Percentiles rank a stretch among this genome's conserved stretches.
Evolutionary conservation across 1,139 yeast species (phyloP).

Genomic region (Scheffersomyces titani): DNA sequence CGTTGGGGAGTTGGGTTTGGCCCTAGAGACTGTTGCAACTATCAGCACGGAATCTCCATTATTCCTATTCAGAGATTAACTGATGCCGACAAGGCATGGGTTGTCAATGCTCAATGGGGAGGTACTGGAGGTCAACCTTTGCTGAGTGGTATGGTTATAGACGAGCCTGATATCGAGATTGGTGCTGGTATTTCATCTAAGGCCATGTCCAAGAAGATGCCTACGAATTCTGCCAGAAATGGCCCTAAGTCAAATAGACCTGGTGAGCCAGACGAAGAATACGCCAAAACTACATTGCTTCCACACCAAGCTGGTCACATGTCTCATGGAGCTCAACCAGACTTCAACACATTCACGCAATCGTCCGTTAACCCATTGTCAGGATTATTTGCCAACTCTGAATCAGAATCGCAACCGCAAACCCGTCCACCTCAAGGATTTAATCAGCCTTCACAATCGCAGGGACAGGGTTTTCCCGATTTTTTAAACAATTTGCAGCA

Average conservation of each 20-base stretch:
- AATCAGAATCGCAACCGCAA: slow-evolving; percentile 4
- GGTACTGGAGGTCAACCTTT: slow-evolving; percentile 94
- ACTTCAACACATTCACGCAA: slow-evolving; percentile 35
- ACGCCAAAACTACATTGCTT: slow-evolving; percentile 38
- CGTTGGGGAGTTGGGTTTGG: slow-evolving; percentile 99
- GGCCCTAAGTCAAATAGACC: slow-evolving; percentile 82
- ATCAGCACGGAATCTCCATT: slow-evolving; percentile 84
- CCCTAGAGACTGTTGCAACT: slow-evolving; percentile 97
- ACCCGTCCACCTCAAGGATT: slow-evolving; percentile 6
- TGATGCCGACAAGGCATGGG: slow-evolving; percentile 92
- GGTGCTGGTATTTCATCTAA: slow-evolving; percentile 94
- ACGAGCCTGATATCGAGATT: slow-evolving; percentile 96
- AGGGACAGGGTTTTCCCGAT: slow-evolving; percentile 9
- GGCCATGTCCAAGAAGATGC: slow-evolving; percentile 87
- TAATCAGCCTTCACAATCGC: slow-evolving; percentile 12
- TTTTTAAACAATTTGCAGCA: slow-evolving; percentile 10
- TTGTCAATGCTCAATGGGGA: slow-evolving; percentile 91
- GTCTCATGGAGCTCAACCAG: slow-evolving; percentile 34
- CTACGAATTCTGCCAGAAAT: slow-evolving; percentile 80
- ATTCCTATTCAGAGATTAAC: slow-evolving; percentile 87
- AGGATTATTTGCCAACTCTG: slow-evolving; percentile 42
- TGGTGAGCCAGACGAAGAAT: slow-evolving; percentile 55
- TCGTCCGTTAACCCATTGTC: slow-evolving; percentile 52
- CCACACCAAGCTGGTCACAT: slow-evolving; percentile 25
- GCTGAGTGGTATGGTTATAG: slow-evolving; percentile 78